A percentile compares a stretch with the other conserved stretches of the same genome.
Evolutionary conservation across 345 rosid species (phyloP).

Genomic region (Eucalyptus curtisii): DNA sequence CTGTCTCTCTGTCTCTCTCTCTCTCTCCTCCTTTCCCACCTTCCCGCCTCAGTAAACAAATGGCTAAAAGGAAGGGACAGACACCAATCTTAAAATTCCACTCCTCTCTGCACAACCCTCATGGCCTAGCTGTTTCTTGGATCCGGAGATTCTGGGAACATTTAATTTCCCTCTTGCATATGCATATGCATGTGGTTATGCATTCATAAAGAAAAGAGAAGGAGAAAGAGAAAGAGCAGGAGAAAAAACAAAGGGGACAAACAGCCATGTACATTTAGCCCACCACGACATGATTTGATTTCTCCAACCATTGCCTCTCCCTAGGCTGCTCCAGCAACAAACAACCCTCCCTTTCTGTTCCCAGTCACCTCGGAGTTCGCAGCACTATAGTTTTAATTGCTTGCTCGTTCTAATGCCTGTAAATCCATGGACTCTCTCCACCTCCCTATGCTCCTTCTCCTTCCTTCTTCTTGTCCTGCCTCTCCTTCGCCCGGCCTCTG

Average conservation of each 20-base stretch:
- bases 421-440: slow-evolving; percentile 30
- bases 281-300: slow-evolving; percentile 40
- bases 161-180: not conserved
- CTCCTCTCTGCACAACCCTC: slow-evolving; percentile 33
- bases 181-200: slow-evolving; percentile 8
- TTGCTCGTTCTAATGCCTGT: slow-evolving; percentile 40
- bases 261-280: not conserved
- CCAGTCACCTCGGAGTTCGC: slow-evolving; percentile 26
- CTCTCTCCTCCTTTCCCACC: not conserved
- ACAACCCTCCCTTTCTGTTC: slow-evolving; percentile 5
- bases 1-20: not conserved
- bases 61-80: not conserved
- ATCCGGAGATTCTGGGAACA: slow-evolving; percentile 64
- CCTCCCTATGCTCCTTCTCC: slow-evolving; percentile 6
- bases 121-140: slow-evolving; percentile 82
- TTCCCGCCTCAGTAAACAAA: not conserved
- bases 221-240: not conserved
- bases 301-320: slow-evolving; percentile 18
- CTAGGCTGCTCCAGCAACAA: slow-evolving; percentile 24
- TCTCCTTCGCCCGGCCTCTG: not conserved
- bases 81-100: slow-evolving; percentile 21
- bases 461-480: not conserved
- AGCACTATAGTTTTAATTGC: slow-evolving; percentile 6
- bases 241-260: not conserved
- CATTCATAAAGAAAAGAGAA: not conserved